Evolutionary conservation across 176 grass and related monocot genomes (phyloP).

Genomic region (Oryza glaberrima): DNA sequence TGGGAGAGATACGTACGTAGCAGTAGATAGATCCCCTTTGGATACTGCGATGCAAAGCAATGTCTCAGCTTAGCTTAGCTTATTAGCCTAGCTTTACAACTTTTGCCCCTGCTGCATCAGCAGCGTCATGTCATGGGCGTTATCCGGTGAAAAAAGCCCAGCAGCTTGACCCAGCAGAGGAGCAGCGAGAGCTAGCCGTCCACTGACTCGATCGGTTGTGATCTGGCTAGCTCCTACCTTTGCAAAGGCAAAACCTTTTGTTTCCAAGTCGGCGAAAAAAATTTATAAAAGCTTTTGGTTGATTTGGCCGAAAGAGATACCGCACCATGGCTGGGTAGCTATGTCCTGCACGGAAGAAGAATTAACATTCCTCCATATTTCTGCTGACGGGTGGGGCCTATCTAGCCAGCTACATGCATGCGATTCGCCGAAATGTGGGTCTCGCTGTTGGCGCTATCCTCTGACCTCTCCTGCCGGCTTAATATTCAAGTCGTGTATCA

Average conservation of each 20-base stretch:
- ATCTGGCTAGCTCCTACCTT: neutral
- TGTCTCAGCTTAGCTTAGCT: too few relatives aligned
- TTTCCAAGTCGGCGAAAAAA: neutral
- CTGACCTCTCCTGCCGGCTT: too few relatives aligned
- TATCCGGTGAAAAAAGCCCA: constrained; percentile 34
- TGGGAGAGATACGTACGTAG: neutral
- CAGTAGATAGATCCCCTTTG: too few relatives aligned
- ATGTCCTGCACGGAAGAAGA: neutral
- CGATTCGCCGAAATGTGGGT: too few relatives aligned
- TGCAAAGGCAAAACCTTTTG: constrained; percentile 8
- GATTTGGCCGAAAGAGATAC: neutral
- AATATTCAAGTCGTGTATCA: too few relatives aligned
- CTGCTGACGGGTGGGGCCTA: neutral
- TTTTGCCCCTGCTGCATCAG: neutral
- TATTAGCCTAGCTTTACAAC: neutral
- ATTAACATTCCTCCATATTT: neutral
- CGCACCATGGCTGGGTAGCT: neutral
- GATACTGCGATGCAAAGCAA: neutral
- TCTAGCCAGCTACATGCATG: too few relatives aligned
- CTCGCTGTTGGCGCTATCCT: too few relatives aligned
- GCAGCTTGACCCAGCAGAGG: neutral
- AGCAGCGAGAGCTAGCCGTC: neutral
- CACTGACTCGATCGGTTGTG: neutral
- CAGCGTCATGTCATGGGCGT: constrained; percentile 16
- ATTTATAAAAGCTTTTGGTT: neutral